Evolutionary conservation across 768 basidiomycete genomes (phyloP).

Genomic region (Trametopsis cervina): DNA sequence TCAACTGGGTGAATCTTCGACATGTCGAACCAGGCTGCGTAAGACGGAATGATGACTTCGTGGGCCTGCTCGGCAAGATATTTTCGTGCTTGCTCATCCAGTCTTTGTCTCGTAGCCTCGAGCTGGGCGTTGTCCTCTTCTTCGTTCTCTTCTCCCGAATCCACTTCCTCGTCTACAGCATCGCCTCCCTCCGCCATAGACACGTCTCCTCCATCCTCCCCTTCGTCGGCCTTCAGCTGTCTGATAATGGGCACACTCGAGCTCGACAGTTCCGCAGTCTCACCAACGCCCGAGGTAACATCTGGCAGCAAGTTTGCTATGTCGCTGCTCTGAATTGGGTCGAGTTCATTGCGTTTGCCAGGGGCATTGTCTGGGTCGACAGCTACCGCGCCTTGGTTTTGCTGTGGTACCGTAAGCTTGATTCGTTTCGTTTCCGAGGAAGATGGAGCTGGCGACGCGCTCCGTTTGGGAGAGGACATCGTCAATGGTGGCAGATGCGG

Average conservation of each 20-base stretch:
- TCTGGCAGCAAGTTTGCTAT: slow-evolving; percentile 61
- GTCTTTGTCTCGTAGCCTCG: slow-evolving; percentile 69
- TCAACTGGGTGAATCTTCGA: slow-evolving; percentile 90
- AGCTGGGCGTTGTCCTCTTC: slow-evolving; percentile 82
- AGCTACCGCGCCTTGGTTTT: slow-evolving; percentile 57
- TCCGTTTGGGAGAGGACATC: slow-evolving; percentile 31
- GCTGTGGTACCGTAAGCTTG: slow-evolving; percentile 26
- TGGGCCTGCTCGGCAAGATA: slow-evolving; percentile 97
- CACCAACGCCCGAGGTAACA: slow-evolving; percentile 24
- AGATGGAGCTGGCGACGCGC: slow-evolving; percentile 27
- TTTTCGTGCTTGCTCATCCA: slow-evolving; percentile 84
- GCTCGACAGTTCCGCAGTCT: slow-evolving; percentile 28
- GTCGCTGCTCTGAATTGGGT: slow-evolving; percentile 73
- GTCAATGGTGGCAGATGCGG: too few relatives aligned
- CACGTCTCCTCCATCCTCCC: slow-evolving; percentile 64
- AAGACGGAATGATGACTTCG: slow-evolving; percentile 94
- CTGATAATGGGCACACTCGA: slow-evolving; percentile 23
- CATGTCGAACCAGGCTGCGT: slow-evolving; percentile 98
- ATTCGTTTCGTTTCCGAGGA: slow-evolving; percentile 29
- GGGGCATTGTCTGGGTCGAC: slow-evolving; percentile 75
- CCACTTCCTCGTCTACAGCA: slow-evolving; percentile 73
- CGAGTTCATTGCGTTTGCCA: slow-evolving; percentile 85
- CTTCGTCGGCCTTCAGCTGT: slow-evolving; percentile 36
- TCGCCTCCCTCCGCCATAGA: slow-evolving; percentile 78
- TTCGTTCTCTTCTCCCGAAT: slow-evolving; percentile 76